Percentiles rank a stretch among this genome's conserved stretches.
phyloP scores from a whole-genome alignment of 139 green algal species.

The Chlorella sorokiniana region DNA sequence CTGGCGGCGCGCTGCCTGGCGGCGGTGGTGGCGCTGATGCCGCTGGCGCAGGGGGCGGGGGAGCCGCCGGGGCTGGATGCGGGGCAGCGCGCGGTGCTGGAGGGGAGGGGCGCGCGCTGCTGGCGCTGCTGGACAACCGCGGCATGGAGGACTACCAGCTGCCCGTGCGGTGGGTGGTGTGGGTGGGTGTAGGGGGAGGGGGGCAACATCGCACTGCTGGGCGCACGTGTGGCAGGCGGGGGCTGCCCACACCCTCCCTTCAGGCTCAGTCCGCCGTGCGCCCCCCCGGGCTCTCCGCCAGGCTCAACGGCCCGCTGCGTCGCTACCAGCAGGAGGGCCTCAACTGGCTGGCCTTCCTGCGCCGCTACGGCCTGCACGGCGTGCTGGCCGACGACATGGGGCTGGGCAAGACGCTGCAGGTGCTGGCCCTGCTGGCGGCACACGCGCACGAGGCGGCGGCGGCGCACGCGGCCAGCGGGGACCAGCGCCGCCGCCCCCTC shows the following conservation, averaged over 20 bases:
- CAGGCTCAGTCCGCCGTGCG: background rate
- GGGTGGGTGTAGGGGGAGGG: conserved; percentile 16
- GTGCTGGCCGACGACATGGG: conserved; percentile 98
- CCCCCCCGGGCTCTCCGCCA: background rate
- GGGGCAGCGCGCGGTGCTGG: conserved; percentile 48
- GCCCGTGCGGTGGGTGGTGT: conserved; percentile 48
- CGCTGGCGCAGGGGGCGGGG: conserved; percentile 75
- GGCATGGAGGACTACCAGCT: conserved; percentile 72
- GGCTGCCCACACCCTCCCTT: background rate
- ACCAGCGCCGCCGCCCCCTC: background rate
- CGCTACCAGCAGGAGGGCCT: conserved; percentile 85
- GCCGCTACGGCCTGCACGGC: conserved; percentile 91
- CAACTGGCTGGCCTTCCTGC: conserved; percentile 97
- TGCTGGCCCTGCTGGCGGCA: conserved; percentile 72
- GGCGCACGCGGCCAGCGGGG: conserved; percentile 2
- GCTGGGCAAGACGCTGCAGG: conserved; percentile 83
- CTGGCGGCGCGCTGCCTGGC: conserved; percentile 81
- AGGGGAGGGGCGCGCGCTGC: conserved; percentile 81
- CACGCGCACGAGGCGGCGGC: conserved; percentile 30
- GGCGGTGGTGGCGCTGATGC: conserved; percentile 82
- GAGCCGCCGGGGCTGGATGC: conserved; percentile 68
- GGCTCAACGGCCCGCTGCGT: conserved; percentile 67
- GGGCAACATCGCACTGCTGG: background rate
- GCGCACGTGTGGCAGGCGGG: conserved; percentile 2
- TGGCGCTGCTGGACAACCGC: conserved; percentile 90